Percentiles rank a stretch among this genome's conserved stretches.
phyloP scores from a whole-genome alignment of 441 rosid species.

The Kokia cookei region DNA sequence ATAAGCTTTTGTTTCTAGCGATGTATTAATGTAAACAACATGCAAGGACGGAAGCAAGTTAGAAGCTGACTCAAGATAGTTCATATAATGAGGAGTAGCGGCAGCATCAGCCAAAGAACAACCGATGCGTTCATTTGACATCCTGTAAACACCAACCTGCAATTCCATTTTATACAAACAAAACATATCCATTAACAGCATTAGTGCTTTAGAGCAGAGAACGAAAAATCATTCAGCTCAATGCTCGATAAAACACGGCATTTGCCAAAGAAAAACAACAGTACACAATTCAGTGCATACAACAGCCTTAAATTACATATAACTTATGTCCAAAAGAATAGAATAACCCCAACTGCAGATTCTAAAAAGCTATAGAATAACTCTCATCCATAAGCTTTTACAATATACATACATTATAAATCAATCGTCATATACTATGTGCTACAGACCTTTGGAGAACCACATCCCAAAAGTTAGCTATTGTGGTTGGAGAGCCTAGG shows the following conservation, averaged over 20 bases:
- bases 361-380: background rate
- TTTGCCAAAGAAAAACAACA: background rate
- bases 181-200: slow-evolving; percentile 10
- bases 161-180: slow-evolving; percentile 6
- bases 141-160: slow-evolving; percentile 90
- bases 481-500: background rate
- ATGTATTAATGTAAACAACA: slow-evolving; percentile 86
- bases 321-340: background rate
- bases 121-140: slow-evolving; percentile 84
- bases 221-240: background rate
- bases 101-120: slow-evolving; percentile 99
- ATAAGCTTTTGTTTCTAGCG: slow-evolving; percentile 91
- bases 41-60: slow-evolving; percentile 63
- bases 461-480: background rate
- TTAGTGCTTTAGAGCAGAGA: background rate
- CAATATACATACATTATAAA: background rate
- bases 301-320: background rate
- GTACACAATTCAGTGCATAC: background rate
- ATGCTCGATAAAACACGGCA: background rate
- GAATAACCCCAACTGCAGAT: background rate
- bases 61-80: slow-evolving; percentile 75
- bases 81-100: slow-evolving; percentile 70
- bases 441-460: too few relatives aligned
- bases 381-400: background rate
- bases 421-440: too few relatives aligned